Evolutionary conservation across 108 stramenopile species (phyloP), one percentile per base, ranked within the genome.

Genomic region (Mediolabrus comicus): DNA sequence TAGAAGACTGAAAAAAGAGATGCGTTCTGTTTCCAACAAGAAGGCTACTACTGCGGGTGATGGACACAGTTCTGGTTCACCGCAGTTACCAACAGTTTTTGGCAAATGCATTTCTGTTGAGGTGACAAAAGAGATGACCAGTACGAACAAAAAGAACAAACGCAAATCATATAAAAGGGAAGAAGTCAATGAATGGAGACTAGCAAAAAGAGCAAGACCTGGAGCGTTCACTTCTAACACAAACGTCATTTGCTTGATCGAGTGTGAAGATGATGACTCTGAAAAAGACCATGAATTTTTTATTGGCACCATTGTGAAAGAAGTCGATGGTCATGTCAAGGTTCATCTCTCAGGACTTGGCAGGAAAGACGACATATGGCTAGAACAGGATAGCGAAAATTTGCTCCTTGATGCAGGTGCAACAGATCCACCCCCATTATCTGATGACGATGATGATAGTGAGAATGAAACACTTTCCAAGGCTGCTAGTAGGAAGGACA

Each of bases 341-440:
- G 74, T 95, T 12, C 85, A 89, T 76, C 79, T 92, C 25, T 74
- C 61, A 30, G 90, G 94, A 12, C 53, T 89, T 43, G 61, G 74
- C 10, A 82, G 76, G 43, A 83, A 81, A 29, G 90, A 92, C 36
- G 94, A 95, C 64, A 24, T 80, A 11, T 95, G 94, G 94, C 71
- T 91, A 63, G 54, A 69, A 7, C 59, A 88, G 30, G 62, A 81
- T 52, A 84, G 86, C 53, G 60, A 75, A 22, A 86, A 85, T 58
- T 35, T 94, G 1, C 87, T 88, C 36, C 61, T 88, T n/a, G 92
- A 94, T 58, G 88, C 86, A 28, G 92, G 92, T 12, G 34, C 62
- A 60, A 71, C 77, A 14, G 58, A 63, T 1, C 30, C 55, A 29
- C 79, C 70, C 1, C 19, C 61, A 34, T 62, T 65, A 3, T 31